Evolutionary conservation across 192 early-diverging fungal genomes (phyloP), one percentile per base, ranked within the genome.

Genomic region (Helicostylum pulchrum): DNA sequence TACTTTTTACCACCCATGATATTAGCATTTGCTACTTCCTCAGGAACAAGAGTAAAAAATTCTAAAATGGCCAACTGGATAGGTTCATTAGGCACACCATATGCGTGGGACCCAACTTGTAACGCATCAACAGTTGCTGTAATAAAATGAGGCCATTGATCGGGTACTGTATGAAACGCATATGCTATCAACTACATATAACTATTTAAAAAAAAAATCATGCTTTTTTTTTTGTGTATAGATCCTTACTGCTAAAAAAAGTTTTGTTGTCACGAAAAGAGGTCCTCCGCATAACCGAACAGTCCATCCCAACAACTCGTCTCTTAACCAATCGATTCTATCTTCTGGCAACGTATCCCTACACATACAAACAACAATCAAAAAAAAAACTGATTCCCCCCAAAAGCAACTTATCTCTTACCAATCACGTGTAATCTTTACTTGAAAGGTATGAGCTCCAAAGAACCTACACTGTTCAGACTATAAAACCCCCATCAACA

Each of bases 361-460:
- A 56, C 14, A 60, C 11, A 50, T 31, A 48, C 5, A 30, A 5
- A 5, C 19, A 51, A 39, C 15, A 43, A n/a, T 26, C n/a, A 42
- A 39, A 49, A 30, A 39, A 19, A 59, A 14, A 51, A n/a, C n/a
- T 36, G 19, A 7, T 10, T 26, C 0, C 26, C 0, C 26, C 26
- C 26, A 26, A 26, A 26, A 26, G 2, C 26, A 26, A 26, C 6
- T 3, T 30, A 9, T 61, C 17, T 20, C 26, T 55, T 70, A 85
- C 83, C 83, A 85, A 39, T 85, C 83, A 55, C 83, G 67, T 36
- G 79, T 56, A 2, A 85, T 79, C 54, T 85, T 85, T 17, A 82
- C 77, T 55, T 80, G 80, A 55, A 82, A 81, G 0, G 80, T 85
- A 42, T 85, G 83, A 0, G 83, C 83, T 4, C 83, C 83, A 70